phyloP scores from a whole-genome alignment of 306 rosid species.

The Gillenia trifoliata region DNA sequence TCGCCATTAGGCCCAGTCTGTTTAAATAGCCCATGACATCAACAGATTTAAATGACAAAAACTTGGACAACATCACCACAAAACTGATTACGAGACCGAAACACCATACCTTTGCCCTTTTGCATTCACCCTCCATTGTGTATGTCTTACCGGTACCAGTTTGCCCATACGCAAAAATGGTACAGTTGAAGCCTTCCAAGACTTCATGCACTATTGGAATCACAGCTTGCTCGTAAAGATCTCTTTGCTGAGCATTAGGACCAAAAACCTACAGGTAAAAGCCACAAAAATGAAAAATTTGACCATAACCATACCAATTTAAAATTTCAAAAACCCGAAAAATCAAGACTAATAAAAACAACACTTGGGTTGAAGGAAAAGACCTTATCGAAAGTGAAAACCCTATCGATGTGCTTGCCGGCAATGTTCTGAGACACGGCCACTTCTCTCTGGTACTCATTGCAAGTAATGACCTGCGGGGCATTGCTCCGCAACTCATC shows the following conservation, averaged over 20 bases:
- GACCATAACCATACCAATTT: background rate
- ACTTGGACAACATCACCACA: background rate
- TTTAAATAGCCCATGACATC: background rate
- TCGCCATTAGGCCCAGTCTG: constrained; percentile 89
- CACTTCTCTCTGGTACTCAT: constrained; percentile 72
- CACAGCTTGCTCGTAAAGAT: constrained; percentile 83
- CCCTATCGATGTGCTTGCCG: constrained; percentile 80
- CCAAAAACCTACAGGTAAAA: constrained; percentile 65
- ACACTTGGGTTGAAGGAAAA: background rate
- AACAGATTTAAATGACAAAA: background rate
- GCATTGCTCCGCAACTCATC: constrained; percentile 87
- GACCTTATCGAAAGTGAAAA: constrained; percentile 93
- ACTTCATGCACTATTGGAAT: constrained; percentile 85
- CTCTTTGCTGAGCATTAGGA: constrained; percentile 77
- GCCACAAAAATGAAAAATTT: background rate
- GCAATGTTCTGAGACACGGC: constrained; percentile 86
- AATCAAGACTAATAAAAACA: background rate
- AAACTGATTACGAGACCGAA: background rate
- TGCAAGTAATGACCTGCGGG: constrained; percentile 83
- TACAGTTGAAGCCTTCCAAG: constrained; percentile 85
- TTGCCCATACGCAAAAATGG: constrained; percentile 93
- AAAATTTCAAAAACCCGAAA: background rate
- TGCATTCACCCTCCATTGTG: constrained; percentile 97
- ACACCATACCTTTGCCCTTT: constrained; percentile 67
- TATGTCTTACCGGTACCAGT: constrained; percentile 91